Percentiles rank a stretch among this genome's conserved stretches.
phyloP scores from a whole-genome alignment of 768 basidiomycete genomes.

The Russula vinacea region DNA sequence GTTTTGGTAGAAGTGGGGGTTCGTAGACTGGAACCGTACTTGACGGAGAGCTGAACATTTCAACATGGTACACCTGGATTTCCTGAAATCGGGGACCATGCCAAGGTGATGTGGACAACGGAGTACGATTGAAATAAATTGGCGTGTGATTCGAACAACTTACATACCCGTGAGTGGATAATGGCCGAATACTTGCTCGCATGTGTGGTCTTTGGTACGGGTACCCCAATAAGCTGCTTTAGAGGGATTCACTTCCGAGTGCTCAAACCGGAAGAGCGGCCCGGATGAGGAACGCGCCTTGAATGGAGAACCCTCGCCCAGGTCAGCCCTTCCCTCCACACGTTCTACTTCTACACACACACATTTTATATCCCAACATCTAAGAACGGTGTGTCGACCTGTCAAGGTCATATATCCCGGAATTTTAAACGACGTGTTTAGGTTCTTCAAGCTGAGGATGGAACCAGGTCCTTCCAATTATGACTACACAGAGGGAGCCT shows the following conservation, averaged over 20 bases:
- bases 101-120: background rate
- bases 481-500: conserved; percentile 89
- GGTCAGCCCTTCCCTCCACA: background rate
- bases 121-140: background rate
- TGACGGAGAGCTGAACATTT: conserved; percentile 1
- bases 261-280: conserved; percentile 9
- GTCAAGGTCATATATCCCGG: background rate
- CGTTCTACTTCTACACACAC: background rate
- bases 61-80: background rate
- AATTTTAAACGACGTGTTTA: conserved; percentile 7
- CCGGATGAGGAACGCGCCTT: background rate
- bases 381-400: background rate
- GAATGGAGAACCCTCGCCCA: conserved; percentile 10
- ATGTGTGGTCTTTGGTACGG: background rate
- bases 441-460: conserved; percentile 8
- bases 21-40: conserved; percentile 29
- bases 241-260: no score
- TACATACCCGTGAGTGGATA: background rate
- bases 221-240: no score
- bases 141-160: background rate
- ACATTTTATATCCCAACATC: background rate
- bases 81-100: conserved; percentile 1
- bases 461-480: conserved; percentile 30
- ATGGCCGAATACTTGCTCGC: background rate
- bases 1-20: conserved; percentile 69